Evolutionary conservation across 108 stramenopile genomes (phyloP), one percentile per base, ranked within the genome.

Genomic region (Fistulifera pelliculosa): DNA sequence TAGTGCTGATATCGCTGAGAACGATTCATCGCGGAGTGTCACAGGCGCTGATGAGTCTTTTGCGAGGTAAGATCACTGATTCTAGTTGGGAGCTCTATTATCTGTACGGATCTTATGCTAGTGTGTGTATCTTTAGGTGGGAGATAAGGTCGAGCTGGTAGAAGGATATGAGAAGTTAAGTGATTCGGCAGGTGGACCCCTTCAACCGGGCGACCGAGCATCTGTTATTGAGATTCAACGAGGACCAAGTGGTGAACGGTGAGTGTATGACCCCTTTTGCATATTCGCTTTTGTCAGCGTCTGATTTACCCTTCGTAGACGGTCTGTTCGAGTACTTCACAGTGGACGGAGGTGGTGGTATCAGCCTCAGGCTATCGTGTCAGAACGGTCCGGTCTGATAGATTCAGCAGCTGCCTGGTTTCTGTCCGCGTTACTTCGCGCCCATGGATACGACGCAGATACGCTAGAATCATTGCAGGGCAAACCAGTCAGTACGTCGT

Each of bases 321-420:
- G 43, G 6, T 66, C 68, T 15, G 49, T 77, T 54, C 56, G 76
- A 26, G 76, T 77, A 21, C 31, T 69, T 18, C 52, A 64, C 28
- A 68, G 69, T 42, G 38, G 51, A 22, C 61, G 71, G 47, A 45
- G 67, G 22, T 77, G 76, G 76, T 73, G 71, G 68, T 77, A 77
- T 53, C 76, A 69, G 45, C 68, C 76, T 16, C 54, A 64, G 14
- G 68, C 71, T 17, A 27, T 77, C 17, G 54, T 68, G 11, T 43
- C 57, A 7, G 76, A 77, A 51, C 23, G 52, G 12, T 71, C 70
- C 16, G 71, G 71, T 1, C 49, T 77, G 27, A 48, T 69, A 8
- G 68, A 66, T 12, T 61, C 65, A 10, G 49, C 71, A 12, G 68
- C 54, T 10, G 54, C 73, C 31, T 66, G 66, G 62, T 68, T 77